Percentiles rank a stretch among this genome's conserved stretches.
These are phyloP conservation scores for Tinospora cordifolia DNA, from an alignment of 164 flowering plant species.

Conservation along the genomic window DNA sequence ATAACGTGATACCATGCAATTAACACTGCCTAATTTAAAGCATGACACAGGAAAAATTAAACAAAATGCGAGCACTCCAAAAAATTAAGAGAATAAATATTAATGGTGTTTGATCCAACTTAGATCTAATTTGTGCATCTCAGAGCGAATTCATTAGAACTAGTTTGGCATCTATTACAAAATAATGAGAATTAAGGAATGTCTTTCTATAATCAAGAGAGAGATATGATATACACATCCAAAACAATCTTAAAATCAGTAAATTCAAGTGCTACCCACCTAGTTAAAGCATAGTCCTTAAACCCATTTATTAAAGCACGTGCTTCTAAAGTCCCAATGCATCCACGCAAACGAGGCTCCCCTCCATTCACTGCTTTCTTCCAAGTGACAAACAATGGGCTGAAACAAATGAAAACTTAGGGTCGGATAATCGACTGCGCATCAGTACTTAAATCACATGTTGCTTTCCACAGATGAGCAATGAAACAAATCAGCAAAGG, in stretches of 20 bases:
- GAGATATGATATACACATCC: not conserved
- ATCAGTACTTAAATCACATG: not conserved
- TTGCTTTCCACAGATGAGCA: not conserved
- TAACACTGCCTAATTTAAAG: too few relatives aligned
- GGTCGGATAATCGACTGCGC: not conserved
- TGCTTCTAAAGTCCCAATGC: slow-evolving; percentile 92
- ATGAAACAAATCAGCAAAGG: not conserved
- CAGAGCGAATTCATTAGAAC: too few relatives aligned
- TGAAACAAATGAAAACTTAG: slow-evolving; percentile 25
- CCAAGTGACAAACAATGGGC: slow-evolving; percentile 99
- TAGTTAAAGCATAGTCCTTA: slow-evolving; percentile 85
- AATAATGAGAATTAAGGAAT: not conserved
- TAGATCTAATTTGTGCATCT: not conserved
- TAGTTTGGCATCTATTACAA: too few relatives aligned
- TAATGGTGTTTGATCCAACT: not conserved
- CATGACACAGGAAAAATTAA: too few relatives aligned
- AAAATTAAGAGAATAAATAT: not conserved
- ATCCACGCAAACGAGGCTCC: slow-evolving; percentile 95
- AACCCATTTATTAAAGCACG: slow-evolving; percentile 76
- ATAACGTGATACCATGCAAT: too few relatives aligned
- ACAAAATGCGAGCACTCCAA: too few relatives aligned
- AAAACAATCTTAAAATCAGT: not conserved
- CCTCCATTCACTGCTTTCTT: slow-evolving; percentile 84
- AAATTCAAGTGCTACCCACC: slow-evolving; percentile 34
- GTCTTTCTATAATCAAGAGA: not conserved